These are phyloP conservation scores for Candida verbasci DNA, from an alignment of 805 yeast genomes.

Conservation along the genomic window DNA sequence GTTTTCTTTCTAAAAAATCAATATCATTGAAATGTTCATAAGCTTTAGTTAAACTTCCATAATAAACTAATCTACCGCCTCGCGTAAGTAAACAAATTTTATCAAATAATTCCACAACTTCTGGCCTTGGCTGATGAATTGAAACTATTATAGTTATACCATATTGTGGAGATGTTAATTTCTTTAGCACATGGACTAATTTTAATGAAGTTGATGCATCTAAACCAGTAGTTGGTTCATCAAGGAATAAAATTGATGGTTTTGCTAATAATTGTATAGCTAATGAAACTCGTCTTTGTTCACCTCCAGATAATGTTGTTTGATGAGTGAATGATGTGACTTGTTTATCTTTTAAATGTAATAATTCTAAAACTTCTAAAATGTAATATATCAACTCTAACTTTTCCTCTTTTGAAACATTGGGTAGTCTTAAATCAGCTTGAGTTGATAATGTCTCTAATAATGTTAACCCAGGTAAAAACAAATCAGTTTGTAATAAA, in stretches of 20 bases:
- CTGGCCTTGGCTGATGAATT: constrained; percentile 82
- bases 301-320: constrained; percentile 78
- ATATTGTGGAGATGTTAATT: constrained; percentile 37
- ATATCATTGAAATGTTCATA: constrained; percentile 43
- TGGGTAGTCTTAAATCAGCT: constrained; percentile 64
- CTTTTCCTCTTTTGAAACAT: constrained; percentile 40
- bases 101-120: constrained; percentile 67
- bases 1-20: constrained; percentile 10
- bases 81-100: constrained; percentile 58
- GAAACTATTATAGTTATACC: constrained; percentile 74
- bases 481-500: constrained; percentile 70
- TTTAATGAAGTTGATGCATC: constrained; percentile 74
- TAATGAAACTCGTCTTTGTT: constrained; percentile 69
- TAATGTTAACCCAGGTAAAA: constrained; percentile 68
- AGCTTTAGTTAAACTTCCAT: constrained; percentile 43
- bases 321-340: constrained; percentile 49
- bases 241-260: constrained; percentile 73
- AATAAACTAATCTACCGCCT: constrained; percentile 48
- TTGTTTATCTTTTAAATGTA: constrained; percentile 55
- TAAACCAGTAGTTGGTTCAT: constrained; percentile 86
- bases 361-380: constrained; percentile 59
- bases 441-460: constrained; percentile 66
- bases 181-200: constrained; percentile 56
- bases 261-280: constrained; percentile 74
- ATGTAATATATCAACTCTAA: constrained; percentile 51